Percentiles rank a stretch among this genome's conserved stretches.
These are phyloP conservation scores for Fusarium oligoseptatum DNA, from an alignment of 2,329 filamentous ascomycete genomes.

Conservation along the genomic window DNA sequence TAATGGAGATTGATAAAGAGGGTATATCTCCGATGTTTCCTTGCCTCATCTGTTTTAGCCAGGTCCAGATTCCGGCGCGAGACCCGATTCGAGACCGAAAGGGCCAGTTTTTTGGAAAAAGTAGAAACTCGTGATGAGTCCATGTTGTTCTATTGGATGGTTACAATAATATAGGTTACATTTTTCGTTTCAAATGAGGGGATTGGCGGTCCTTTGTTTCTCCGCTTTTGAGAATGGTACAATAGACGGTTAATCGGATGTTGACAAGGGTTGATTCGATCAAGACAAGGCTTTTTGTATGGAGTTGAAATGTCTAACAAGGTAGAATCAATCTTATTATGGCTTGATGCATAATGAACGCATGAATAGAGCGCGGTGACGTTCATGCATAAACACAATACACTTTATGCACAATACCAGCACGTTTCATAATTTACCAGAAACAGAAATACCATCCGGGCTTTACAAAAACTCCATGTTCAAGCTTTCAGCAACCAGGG, in stretches of 20 bases:
- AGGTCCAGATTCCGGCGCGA: neutral
- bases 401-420: neutral
- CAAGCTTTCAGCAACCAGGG: neutral
- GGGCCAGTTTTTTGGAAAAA: neutral
- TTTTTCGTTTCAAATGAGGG: neutral
- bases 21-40: slow-evolving; percentile 13
- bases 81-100: slow-evolving; percentile 22
- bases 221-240: slow-evolving; percentile 1
- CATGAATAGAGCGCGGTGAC: neutral
- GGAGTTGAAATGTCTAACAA: neutral
- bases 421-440: neutral
- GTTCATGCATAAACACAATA: neutral
- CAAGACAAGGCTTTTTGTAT: neutral
- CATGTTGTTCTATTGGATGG: neutral
- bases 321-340: neutral
- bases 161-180: neutral
- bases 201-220: slow-evolving; percentile 28
- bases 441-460: neutral
- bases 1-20: neutral
- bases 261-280: neutral
- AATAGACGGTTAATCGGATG: neutral
- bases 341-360: neutral
- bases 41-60: slow-evolving; percentile 24
- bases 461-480: neutral
- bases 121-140: neutral